These are phyloP conservation scores for Hypoxylon intermedium DNA, from an alignment of 495 filamentous ascomycete genomes.

Conservation along the genomic window DNA sequence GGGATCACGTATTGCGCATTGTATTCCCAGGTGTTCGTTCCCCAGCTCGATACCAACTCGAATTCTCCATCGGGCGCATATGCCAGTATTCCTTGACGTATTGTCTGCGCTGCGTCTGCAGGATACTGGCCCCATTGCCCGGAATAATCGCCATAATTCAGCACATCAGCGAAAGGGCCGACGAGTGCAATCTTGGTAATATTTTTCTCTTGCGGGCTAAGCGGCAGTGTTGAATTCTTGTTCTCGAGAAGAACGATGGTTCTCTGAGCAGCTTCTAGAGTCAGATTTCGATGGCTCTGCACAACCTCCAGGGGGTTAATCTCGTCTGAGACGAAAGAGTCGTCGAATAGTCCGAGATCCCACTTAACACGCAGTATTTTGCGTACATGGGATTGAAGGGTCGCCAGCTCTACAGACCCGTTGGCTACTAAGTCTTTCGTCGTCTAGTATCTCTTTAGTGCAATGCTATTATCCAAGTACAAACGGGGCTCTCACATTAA, in stretches of 20 bases:
- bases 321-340: constrained; percentile 43
- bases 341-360: constrained; percentile 49
- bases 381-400: constrained; percentile 45
- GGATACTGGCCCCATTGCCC: constrained; percentile 51
- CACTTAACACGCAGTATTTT: constrained; percentile 49
- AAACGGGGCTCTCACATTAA: constrained; percentile 31
- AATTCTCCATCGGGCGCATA: constrained; percentile 38
- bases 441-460: constrained; percentile 33
- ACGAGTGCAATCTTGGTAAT: constrained; percentile 48
- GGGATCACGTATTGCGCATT: constrained; percentile 53
- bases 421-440: constrained; percentile 47
- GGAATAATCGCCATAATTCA: constrained; percentile 55
- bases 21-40: constrained; percentile 51
- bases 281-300: constrained; percentile 37
- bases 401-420: constrained; percentile 41
- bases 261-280: constrained; percentile 49
- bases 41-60: constrained; percentile 51
- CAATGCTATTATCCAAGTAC: neutral
- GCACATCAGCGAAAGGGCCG: constrained; percentile 51
- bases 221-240: constrained; percentile 46
- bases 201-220: constrained; percentile 37
- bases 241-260: constrained; percentile 52
- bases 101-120: constrained; percentile 46
- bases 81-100: constrained; percentile 49
- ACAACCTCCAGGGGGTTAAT: constrained; percentile 44